Evolutionary conservation across 2,329 filamentous ascomycete species (phyloP).

Genomic region (Stachybotrys chartarum): DNA sequence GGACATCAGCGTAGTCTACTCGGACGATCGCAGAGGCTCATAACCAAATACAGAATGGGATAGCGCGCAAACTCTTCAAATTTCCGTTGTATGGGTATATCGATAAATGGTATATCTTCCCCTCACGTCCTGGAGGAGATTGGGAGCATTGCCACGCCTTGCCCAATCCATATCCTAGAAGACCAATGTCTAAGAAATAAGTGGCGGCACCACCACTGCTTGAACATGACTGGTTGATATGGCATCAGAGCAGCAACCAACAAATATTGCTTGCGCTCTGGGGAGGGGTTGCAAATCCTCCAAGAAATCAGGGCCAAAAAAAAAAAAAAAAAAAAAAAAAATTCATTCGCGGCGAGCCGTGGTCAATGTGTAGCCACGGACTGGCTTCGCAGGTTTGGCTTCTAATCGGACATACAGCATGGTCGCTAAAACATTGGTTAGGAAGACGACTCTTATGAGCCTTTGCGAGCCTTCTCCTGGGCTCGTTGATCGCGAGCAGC

Average conservation of each 20-base stretch:
- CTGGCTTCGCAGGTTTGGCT: neutral
- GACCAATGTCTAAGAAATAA: neutral
- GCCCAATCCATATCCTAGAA: neutral
- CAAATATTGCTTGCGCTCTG: neutral
- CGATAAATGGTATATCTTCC: neutral
- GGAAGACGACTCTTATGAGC: slow-evolving; percentile 10
- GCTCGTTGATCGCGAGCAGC: slow-evolving; percentile 79
- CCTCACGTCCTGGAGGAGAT: neutral
- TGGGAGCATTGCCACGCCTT: neutral
- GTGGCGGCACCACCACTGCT: neutral
- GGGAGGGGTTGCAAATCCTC: neutral
- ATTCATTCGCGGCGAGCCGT: neutral
- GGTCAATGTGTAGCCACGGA: neutral
- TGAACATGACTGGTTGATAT: neutral
- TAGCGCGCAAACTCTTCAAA: neutral
- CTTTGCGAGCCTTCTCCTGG: slow-evolving; percentile 74
- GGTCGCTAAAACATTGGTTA: neutral
- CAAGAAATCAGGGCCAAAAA: neutral
- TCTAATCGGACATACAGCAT: neutral
- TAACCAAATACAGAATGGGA: neutral
- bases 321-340: neutral
- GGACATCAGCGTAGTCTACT: too few species aligned
- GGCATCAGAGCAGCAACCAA: neutral
- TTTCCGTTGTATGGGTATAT: neutral
- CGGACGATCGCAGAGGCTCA: too few species aligned